Conservation (phyloP, 129 eudicot genomes). For the Lactuca sativa region DNA sequence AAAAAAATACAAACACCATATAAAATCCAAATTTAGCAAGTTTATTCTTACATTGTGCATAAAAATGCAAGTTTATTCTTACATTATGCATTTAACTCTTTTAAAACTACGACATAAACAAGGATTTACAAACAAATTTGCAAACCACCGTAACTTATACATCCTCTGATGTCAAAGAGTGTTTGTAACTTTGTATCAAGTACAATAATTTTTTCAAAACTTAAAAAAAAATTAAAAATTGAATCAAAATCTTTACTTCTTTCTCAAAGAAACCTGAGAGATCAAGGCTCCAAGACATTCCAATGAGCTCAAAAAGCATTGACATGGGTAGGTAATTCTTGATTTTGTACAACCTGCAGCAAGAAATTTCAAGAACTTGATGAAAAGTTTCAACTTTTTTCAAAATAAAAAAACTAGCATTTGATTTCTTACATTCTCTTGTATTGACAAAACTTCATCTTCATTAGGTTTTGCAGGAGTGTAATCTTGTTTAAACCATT, state of each 20-base stretch:
- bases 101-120: no score
- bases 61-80: no score
- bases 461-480: constrained; percentile 50
- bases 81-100: no score
- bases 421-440: constrained; percentile 36
- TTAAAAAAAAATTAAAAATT: background rate
- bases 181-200: background rate
- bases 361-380: background rate
- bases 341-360: constrained; percentile 42
- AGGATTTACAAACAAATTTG: no score
- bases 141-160: no score
- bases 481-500: constrained; percentile 72
- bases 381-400: background rate
- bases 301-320: constrained; percentile 94
- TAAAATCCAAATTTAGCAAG: no score
- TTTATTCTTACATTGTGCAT: no score
- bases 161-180: no score
- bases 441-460: constrained; percentile 48
- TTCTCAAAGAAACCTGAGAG: constrained; percentile 92
- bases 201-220: background rate
- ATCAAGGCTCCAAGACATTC: constrained; percentile 85
- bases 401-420: background rate
- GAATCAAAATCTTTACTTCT: constrained; percentile 47
- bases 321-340: constrained; percentile 53
- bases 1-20: no score